Conservation (phyloP, 1,284 basidiomycete genomes). For the Singerocomus rubriflavus region DNA sequence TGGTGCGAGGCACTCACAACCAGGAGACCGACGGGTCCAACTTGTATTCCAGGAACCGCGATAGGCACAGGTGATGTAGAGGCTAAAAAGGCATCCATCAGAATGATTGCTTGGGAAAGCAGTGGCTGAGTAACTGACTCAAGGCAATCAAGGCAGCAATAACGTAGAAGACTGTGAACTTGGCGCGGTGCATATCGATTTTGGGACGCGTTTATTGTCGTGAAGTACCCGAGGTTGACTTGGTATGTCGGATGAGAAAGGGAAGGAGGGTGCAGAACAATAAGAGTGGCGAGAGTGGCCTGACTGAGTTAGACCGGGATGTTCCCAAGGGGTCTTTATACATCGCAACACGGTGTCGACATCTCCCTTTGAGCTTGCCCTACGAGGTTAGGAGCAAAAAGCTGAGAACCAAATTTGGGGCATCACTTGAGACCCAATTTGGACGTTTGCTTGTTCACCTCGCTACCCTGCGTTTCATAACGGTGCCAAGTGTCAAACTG, state of each 20-base stretch:
- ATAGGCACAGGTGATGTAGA: slow-evolving; percentile 28
- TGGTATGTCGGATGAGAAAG: background rate
- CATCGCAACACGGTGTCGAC: background rate
- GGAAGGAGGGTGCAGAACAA: slow-evolving; percentile 27
- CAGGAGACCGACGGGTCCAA: slow-evolving; percentile 1
- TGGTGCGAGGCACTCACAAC: slow-evolving; percentile 12
- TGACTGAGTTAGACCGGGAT: slow-evolving; percentile 12
- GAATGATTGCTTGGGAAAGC: background rate
- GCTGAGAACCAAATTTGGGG: slow-evolving; percentile 22
- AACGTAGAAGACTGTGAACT: slow-evolving; percentile 29
- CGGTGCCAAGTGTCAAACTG: slow-evolving; percentile 1
- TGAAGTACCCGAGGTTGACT: background rate
- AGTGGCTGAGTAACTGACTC: slow-evolving; percentile 20
- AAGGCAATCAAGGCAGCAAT: slow-evolving; percentile 25
- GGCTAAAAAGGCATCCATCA: slow-evolving; percentile 12
- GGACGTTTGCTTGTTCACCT: slow-evolving; percentile 28
- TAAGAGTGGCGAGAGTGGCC: slow-evolving; percentile 24
- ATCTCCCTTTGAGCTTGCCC: slow-evolving; percentile 28
- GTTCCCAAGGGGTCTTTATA: slow-evolving; percentile 27
- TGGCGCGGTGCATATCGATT: slow-evolving; percentile 27
- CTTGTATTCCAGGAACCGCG: slow-evolving; percentile 5
- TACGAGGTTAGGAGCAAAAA: slow-evolving; percentile 21
- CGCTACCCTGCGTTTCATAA: background rate
- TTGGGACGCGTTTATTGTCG: slow-evolving; percentile 31
- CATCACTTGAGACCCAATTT: slow-evolving; percentile 27